Evolutionary conservation across 2,329 filamentous ascomycete genomes (phyloP).

Genomic region (Chrysoporthe austroafricana): DNA sequence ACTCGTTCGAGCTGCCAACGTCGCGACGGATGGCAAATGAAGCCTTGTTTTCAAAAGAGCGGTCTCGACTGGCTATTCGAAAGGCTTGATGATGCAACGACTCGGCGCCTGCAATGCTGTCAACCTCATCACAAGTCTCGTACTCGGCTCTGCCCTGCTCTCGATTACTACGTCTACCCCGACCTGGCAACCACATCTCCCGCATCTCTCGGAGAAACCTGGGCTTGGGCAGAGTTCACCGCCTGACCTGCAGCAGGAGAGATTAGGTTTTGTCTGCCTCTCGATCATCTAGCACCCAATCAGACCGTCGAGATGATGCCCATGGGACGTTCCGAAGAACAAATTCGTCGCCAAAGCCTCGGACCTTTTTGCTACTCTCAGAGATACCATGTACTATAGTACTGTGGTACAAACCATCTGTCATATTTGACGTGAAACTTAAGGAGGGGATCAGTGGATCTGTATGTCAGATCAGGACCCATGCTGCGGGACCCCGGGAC

Average conservation of each 20-base stretch:
- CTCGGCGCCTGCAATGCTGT: not conserved
- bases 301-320: not conserved
- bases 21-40: not conserved
- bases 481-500: slow-evolving; percentile 12
- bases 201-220: not conserved
- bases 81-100: not conserved
- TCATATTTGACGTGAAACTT: slow-evolving; percentile 8
- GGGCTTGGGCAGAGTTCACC: not conserved
- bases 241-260: not conserved
- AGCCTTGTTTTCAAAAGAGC: not conserved
- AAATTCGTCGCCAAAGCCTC: no score
- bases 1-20: not conserved
- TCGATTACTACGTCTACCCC: not conserved
- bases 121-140: not conserved
- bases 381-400: no score
- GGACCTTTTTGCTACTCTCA: no score
- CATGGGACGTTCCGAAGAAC: not conserved
- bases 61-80: not conserved
- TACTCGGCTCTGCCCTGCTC: not conserved
- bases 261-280: not conserved
- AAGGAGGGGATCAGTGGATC: not conserved
- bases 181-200: not conserved
- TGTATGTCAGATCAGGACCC: slow-evolving; percentile 18
- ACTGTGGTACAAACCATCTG: not conserved
- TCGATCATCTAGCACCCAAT: not conserved